Percentiles rank a stretch among this genome's conserved stretches.
Conservation (phyloP, 2,329 filamentous ascomycete genomes). For the Aspergillus sp. region DNA sequence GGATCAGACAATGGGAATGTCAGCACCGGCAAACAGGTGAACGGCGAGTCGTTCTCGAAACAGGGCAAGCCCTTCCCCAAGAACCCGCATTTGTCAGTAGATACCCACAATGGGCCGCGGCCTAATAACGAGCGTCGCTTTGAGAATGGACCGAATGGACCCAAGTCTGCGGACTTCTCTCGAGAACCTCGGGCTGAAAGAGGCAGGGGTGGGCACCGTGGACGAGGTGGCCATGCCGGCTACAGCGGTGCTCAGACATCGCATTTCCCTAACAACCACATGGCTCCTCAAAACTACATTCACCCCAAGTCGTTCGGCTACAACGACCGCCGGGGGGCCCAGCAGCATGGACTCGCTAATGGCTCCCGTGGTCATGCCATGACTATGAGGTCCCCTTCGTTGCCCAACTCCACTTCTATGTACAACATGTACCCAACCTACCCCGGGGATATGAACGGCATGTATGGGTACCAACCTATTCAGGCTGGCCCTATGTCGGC, state of each 20-base stretch:
- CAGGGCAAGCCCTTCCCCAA: conserved; percentile 35
- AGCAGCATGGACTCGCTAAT: conserved; percentile 36
- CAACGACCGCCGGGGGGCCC: conserved; percentile 45
- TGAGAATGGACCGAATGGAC: conserved; percentile 36
- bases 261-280: conserved; percentile 41
- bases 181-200: conserved; percentile 41
- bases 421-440: conserved; percentile 48
- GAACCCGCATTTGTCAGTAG: conserved; percentile 30
- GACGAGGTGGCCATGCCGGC: conserved; percentile 35
- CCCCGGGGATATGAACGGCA: conserved; percentile 48
- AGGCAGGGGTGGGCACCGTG: conserved; percentile 41
- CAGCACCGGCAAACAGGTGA: conserved; percentile 28
- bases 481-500: conserved; percentile 57
- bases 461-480: conserved; percentile 59
- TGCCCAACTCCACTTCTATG: conserved; percentile 53
- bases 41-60: conserved; percentile 32
- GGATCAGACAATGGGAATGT: conserved; percentile 31
- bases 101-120: conserved; percentile 34
- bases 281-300: conserved; percentile 42
- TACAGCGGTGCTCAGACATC: conserved; percentile 36
- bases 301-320: conserved; percentile 42
- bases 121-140: conserved; percentile 37
- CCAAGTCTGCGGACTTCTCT: conserved; percentile 39
- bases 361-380: conserved; percentile 50
- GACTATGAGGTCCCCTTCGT: conserved; percentile 61